Evolutionary conservation across 306 rosid genomes (phyloP).

Genomic region (Acacia crassicarpa): DNA sequence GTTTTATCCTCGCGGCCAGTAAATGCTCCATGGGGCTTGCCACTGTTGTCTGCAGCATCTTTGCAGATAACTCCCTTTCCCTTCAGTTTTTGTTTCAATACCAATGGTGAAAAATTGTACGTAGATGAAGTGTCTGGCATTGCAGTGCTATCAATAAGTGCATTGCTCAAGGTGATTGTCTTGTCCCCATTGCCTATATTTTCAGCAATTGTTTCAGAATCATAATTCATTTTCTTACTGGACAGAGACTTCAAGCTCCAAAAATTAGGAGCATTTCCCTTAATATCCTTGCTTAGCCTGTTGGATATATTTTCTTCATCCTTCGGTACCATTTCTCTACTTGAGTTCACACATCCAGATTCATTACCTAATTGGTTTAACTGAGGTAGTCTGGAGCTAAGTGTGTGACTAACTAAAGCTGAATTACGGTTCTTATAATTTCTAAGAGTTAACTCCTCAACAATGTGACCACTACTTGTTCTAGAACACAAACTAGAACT

Average conservation of each 20-base stretch:
- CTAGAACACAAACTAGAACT: slow-evolving; percentile 37
- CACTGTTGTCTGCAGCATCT: slow-evolving; percentile 30
- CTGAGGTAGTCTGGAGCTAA: slow-evolving; percentile 32
- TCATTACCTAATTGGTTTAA: slow-evolving; percentile 38
- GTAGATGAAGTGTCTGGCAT: slow-evolving; percentile 36
- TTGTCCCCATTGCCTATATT: slow-evolving; percentile 37
- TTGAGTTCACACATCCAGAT: slow-evolving; percentile 32
- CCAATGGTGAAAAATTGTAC: slow-evolving; percentile 40
- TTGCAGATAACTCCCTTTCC: slow-evolving; percentile 44
- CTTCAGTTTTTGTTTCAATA: slow-evolving; percentile 39
- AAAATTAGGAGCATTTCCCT: slow-evolving; percentile 33
- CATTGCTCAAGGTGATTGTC: slow-evolving; percentile 39
- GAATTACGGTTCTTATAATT: slow-evolving; percentile 20
- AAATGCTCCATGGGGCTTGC: slow-evolving; percentile 16
- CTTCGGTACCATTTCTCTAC: slow-evolving; percentile 22
- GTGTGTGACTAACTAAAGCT: slow-evolving; percentile 24
- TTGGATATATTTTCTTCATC: slow-evolving; percentile 41
- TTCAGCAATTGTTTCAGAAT: slow-evolving; percentile 33
- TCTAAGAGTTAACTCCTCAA: slow-evolving; percentile 39
- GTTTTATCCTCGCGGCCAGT: slow-evolving; percentile 39
- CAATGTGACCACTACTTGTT: slow-evolving; percentile 34
- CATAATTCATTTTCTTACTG: slow-evolving; percentile 28
- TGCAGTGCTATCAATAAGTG: slow-evolving; percentile 18
- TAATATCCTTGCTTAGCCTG: slow-evolving; percentile 43
- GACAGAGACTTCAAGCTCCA: slow-evolving; percentile 35